phyloP scores from a whole-genome alignment of 495 filamentous ascomycete species.

The Aspergillus leporis region DNA sequence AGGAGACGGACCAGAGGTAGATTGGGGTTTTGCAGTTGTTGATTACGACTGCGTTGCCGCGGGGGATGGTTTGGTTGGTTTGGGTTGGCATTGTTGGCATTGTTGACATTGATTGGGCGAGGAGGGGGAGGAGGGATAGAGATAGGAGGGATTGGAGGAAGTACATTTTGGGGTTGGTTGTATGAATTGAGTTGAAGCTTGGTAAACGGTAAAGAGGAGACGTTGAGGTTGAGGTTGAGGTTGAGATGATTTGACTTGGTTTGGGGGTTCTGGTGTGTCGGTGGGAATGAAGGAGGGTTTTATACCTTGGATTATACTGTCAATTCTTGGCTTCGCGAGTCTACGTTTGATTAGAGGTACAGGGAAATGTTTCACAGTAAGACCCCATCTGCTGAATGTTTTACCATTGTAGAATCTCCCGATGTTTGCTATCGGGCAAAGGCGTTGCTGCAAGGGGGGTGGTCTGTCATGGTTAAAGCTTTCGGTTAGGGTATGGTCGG shows the following conservation, averaged over 20 bases:
- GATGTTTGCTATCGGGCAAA: not conserved
- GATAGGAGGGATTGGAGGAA: not conserved
- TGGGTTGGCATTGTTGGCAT: not conserved
- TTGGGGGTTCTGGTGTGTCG: not conserved
- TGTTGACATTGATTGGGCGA: not conserved
- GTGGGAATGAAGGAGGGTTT: not conserved
- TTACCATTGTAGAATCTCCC: not conserved
- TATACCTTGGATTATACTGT: no score
- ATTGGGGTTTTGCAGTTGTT: constrained; percentile 51
- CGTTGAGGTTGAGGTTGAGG: no score
- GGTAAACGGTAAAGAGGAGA: no score
- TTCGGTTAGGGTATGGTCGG: not conserved
- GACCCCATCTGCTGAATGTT: not conserved
- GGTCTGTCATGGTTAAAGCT: not conserved
- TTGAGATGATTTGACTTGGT: not conserved
- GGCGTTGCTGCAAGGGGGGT: not conserved
- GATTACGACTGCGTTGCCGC: constrained; percentile 48
- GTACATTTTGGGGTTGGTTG: no score
- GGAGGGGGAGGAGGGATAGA: not conserved
- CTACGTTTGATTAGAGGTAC: not conserved
- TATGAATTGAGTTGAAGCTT: no score
- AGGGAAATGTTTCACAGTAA: not conserved
- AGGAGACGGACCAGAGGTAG: constrained; percentile 58
- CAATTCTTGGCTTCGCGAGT: not conserved
- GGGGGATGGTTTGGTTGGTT: constrained; percentile 10